phyloP scores from a whole-genome alignment of 108 stramenopile genomes.

The Thalassiosira profunda region DNA sequence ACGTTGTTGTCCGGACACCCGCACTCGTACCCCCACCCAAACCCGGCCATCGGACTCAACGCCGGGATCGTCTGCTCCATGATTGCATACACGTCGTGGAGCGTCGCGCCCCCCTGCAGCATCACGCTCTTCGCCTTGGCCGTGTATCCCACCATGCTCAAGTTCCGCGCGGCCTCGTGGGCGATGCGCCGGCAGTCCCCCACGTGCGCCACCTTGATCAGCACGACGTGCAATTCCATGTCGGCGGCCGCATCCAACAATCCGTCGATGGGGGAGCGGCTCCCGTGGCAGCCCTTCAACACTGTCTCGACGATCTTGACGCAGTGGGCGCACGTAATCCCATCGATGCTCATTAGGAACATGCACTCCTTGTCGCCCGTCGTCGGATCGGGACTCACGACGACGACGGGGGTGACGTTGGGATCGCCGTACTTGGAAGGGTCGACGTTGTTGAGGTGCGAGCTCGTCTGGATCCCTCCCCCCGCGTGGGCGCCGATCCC shows the following conservation, averaged over 20 bases:
- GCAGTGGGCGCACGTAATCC: constrained; percentile 92
- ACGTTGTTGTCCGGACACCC: constrained; percentile 90
- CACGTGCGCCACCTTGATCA: constrained; percentile 75
- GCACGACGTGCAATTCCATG: constrained; percentile 54
- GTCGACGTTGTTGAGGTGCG: neutral
- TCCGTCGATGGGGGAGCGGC: constrained; percentile 86
- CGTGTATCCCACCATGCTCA: constrained; percentile 90
- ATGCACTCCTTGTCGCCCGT: constrained; percentile 79
- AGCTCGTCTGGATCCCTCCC: neutral
- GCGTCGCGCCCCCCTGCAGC: constrained; percentile 34
- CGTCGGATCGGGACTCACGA: constrained; percentile 58
- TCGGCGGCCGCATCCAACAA: constrained; percentile 88
- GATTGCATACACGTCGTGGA: constrained; percentile 16
- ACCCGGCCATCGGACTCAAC: constrained; percentile 55
- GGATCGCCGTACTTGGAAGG: constrained; percentile 76
- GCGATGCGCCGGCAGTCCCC: constrained; percentile 75
- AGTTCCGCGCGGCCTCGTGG: constrained; percentile 77
- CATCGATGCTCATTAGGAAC: constrained; percentile 85
- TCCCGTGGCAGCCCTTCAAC: constrained; percentile 84
- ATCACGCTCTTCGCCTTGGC: constrained; percentile 74
- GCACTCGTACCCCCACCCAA: constrained; percentile 79
- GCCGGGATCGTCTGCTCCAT: constrained; percentile 29
- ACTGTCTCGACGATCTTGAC: constrained; percentile 94
- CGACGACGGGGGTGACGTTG: constrained; percentile 74
- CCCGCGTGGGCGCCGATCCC: constrained; percentile 27